A percentile compares a stretch with the other conserved stretches of the same genome.
phyloP scores from a whole-genome alignment of 345 rosid genomes.

The Brassica rapa region DNA sequence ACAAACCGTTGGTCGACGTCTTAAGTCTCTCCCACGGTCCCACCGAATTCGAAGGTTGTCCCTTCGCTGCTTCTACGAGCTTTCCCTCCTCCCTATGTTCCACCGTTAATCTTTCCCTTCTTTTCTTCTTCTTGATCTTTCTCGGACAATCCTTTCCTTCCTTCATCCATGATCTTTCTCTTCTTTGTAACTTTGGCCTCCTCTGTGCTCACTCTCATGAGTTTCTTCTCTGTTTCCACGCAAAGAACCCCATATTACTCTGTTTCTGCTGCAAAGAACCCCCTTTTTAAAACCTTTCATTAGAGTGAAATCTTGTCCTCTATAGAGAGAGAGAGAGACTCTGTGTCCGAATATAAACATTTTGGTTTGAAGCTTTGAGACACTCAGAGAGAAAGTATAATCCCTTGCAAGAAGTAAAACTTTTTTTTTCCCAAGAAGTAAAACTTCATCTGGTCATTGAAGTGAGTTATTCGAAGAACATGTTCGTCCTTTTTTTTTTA shows the following conservation, averaged over 20 bases:
- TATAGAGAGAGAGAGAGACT: not conserved
- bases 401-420: not conserved
- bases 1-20: not conserved
- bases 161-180: not conserved
- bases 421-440: not conserved
- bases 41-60: not conserved
- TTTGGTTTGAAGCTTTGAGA: constrained; percentile 1
- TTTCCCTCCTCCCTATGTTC: not conserved
- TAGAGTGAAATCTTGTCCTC: not conserved
- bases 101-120: not conserved
- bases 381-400: not conserved
- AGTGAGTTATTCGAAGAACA: constrained; percentile 25
- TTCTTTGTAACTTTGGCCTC: not conserved
- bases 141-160: not conserved
- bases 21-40: not conserved
- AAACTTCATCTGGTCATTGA: not conserved
- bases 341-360: constrained; percentile 6
- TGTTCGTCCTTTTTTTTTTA: not conserved
- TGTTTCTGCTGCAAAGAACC: too few species aligned
- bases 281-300: not conserved
- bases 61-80: not conserved
- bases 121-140: not conserved
- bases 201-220: not conserved
- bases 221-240: not conserved
- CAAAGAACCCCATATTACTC: not conserved